phyloP scores from a whole-genome alignment of 192 early-diverging fungal genomes.

The Nowakowskiella sp. region DNA sequence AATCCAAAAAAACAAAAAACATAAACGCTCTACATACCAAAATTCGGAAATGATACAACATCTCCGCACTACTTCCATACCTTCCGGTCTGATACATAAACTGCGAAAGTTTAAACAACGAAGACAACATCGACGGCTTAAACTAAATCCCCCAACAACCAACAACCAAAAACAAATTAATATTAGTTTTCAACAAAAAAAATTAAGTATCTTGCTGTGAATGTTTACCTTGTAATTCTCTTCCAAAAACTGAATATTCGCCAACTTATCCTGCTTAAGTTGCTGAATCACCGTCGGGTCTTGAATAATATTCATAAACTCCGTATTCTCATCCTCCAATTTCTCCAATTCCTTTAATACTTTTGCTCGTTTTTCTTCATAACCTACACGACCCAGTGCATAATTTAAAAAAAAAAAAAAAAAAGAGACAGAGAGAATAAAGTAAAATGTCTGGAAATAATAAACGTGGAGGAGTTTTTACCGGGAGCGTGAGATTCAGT shows the following conservation, averaged over 20 bases:
- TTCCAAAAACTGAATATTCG: conserved; percentile 80
- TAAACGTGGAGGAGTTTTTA: conserved; percentile 14
- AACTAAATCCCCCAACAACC: too few species aligned
- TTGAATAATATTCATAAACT: conserved; percentile 82
- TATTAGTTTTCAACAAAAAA: conserved; percentile 1
- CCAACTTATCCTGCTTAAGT: conserved; percentile 89
- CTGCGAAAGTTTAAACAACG: conserved; percentile 81
- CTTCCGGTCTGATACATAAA: conserved; percentile 91
- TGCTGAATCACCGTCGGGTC: conserved; percentile 82
- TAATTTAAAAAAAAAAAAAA: neutral
- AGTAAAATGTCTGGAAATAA: conserved; percentile 3
- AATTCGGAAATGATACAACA: conserved; percentile 91
- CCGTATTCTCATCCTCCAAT: conserved; percentile 65
- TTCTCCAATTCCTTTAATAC: conserved; percentile 67
- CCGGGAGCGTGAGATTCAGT: conserved; percentile 68
- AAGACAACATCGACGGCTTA: conserved; percentile 78
- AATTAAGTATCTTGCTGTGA: neutral
- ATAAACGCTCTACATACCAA: conserved; percentile 56
- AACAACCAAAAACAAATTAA: neutral
- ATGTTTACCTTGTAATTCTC: conserved; percentile 68
- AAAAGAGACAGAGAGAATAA: neutral
- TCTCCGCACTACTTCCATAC: conserved; percentile 84
- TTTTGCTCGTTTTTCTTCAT: conserved; percentile 65
- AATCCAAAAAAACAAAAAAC: conserved; percentile 2
- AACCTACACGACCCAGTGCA: conserved; percentile 26